A percentile compares a stretch with the other conserved stretches of the same genome.
Evolutionary conservation across 495 filamentous ascomycete species (phyloP).

Genomic region (Lasiosphaeria hispida): DNA sequence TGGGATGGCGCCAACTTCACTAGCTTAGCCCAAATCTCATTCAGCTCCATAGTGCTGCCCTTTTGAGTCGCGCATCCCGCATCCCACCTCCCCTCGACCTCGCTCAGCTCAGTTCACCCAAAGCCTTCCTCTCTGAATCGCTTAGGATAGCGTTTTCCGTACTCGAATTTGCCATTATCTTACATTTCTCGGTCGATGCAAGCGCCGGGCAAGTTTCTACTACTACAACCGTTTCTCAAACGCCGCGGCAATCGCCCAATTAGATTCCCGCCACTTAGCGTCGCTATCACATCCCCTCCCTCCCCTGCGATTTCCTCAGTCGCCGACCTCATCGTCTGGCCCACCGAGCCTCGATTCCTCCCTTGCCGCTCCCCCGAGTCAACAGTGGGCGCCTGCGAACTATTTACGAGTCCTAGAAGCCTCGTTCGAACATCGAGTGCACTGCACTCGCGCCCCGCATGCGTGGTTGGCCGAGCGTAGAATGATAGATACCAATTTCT

Average conservation of each 20-base stretch:
- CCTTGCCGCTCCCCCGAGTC: background rate
- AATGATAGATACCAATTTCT: slow-evolving; percentile 29
- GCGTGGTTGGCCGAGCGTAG: slow-evolving; percentile 18
- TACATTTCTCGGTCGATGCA: background rate
- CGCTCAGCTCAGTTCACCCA: background rate
- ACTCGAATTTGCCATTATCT: background rate
- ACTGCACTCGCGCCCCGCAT: slow-evolving; percentile 4
- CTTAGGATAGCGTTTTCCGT: background rate
- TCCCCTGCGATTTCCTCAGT: background rate
- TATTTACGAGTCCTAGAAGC: background rate
- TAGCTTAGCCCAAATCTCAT: slow-evolving; percentile 16
- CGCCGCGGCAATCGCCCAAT: slow-evolving; percentile 1
- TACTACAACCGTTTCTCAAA: background rate
- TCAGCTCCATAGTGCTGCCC: slow-evolving; percentile 8
- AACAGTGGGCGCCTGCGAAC: background rate
- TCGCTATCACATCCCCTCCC: slow-evolving; percentile 7
- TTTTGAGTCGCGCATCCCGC: slow-evolving; percentile 22
- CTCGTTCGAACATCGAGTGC: background rate
- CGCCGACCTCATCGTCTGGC: background rate
- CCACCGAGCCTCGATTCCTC: background rate
- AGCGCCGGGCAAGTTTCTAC: too few species aligned
- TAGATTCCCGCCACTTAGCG: background rate
- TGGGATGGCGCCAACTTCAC: slow-evolving; percentile 28
- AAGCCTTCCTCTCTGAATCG: background rate
- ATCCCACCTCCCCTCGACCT: slow-evolving; percentile 4